Conservation (phyloP, 1,284 basidiomycete genomes). For the Ceratobasidium theobromae region DNA sequence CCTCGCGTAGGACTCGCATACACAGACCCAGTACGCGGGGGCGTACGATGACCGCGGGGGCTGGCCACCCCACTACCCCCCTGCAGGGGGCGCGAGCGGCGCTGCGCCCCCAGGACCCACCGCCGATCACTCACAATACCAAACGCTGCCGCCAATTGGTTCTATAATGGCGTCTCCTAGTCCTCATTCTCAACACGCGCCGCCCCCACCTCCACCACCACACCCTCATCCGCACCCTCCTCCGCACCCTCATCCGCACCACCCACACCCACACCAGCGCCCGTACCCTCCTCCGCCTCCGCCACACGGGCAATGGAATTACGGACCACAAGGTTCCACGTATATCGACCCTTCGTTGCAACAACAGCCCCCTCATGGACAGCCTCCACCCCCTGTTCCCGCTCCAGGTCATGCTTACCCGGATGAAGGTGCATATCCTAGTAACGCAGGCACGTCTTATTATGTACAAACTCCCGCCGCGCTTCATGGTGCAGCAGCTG, state of each 20-base stretch:
- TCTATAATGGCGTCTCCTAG: conserved; percentile 32
- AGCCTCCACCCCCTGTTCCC: conserved; percentile 26
- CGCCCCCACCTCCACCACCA: conserved; percentile 13
- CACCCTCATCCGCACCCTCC: conserved; percentile 7
- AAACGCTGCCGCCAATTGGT: conserved; percentile 32
- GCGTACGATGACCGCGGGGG: conserved; percentile 24
- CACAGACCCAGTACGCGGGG: conserved; percentile 25
- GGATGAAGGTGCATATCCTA: conserved; percentile 23
- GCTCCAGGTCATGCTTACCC: conserved; percentile 14
- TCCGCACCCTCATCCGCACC: not conserved
- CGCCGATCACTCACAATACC: conserved; percentile 28
- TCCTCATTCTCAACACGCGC: conserved; percentile 30
- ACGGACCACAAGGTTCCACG: conserved; percentile 3
- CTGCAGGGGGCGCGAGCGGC: conserved; percentile 11
- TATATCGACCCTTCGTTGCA: conserved; percentile 28
- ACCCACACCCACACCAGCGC: conserved; percentile 3
- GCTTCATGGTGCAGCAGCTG: conserved; percentile 21
- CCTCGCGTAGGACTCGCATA: conserved; percentile 24
- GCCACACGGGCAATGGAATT: conserved; percentile 16
- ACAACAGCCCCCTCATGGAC: conserved; percentile 15
- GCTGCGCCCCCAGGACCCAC: conserved; percentile 18
- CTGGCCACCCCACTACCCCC: conserved; percentile 29
- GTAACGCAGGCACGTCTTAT: conserved; percentile 7
- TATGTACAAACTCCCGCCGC: conserved; percentile 33
- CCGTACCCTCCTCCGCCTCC: conserved; percentile 3